These are phyloP conservation scores for Porcisia deanei DNA, from an alignment of 208 protist species.

Conservation along the genomic window DNA sequence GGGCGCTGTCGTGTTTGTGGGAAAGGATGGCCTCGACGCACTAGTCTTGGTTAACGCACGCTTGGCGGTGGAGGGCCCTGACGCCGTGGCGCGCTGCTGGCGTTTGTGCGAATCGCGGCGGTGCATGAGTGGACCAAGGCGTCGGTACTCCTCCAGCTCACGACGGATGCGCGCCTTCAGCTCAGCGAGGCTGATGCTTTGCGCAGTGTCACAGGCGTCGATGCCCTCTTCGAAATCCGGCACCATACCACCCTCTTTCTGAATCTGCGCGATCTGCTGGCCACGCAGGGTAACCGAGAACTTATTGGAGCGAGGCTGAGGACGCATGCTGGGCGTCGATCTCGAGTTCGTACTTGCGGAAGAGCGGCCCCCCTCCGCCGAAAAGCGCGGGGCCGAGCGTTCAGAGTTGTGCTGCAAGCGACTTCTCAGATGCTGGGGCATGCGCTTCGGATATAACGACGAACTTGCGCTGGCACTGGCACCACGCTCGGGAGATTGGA, in stretches of 20 bases:
- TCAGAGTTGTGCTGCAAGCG: background rate
- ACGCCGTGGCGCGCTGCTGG: conserved; percentile 2
- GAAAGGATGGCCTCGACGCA: background rate
- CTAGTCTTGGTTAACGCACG: background rate
- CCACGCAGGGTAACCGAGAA: conserved; percentile 30
- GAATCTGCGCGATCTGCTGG: conserved; percentile 25
- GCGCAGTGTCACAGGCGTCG: conserved; percentile 41
- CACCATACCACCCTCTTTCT: conserved; percentile 20
- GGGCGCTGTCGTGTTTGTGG: background rate
- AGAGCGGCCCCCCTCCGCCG: background rate
- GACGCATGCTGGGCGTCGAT: background rate
- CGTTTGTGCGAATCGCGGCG: conserved; percentile 16
- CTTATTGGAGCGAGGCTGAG: background rate
- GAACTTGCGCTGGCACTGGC: background rate
- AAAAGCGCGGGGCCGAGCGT: background rate
- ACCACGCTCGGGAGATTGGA: background rate
- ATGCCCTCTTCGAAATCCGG: conserved; percentile 47
- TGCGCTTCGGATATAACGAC: background rate
- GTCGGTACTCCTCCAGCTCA: conserved; percentile 72
- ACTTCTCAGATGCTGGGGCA: background rate
- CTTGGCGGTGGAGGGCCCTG: background rate
- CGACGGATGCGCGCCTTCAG: conserved; percentile 61
- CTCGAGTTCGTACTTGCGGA: background rate
- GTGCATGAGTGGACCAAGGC: conserved; percentile 44
- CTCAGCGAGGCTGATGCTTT: conserved; percentile 45